Base-by-base conservation (phyloP, 176 grass and related monocot species). In the Oryza meridionalis region DNA sequence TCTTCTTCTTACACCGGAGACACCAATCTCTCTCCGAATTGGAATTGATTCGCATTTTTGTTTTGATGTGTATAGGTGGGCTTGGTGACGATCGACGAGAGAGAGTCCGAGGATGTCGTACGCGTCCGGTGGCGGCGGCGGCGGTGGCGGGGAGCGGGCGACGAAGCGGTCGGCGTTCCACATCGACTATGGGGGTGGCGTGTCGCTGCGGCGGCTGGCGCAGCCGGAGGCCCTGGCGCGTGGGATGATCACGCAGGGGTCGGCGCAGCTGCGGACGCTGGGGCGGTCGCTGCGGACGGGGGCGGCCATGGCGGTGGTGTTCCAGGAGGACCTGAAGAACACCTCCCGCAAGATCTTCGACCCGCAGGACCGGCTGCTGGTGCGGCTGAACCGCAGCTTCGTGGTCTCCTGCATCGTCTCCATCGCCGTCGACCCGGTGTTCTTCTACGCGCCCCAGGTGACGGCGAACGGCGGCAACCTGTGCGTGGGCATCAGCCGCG, bases 311-410 rank as follows among this genome's bases (percentile, higher is more conserved):
- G 96, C 96, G 40, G 96, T 87, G 1, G 87, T 98, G 81, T 98
- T 98, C 67, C 89, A 92, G 37, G 96, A 98, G 78, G 96, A 98
- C 84, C 92, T 93, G 2, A 93, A 95, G 83, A 88, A 87, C 78
- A 86, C 76, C 15, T 86, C 94, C 19, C 86, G 71, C 1, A 89
- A 87, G 62, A 97, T 97, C 85, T 91, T 97, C 49, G 92, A 97
- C 86, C 95, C 92, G 65, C 95, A 97, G 82, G 92, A 94, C 70
- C 88, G 50, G 66, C 16, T 93, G 62, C 87, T 98, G 26, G 73
- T 90, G 64, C 72, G 88, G 0, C 92, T 98, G 9, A 93, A 98
- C 77, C 89, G 87, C 67, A 72, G 91, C 5, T 94, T 98, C 46
- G 59, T 92, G 9, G 73, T 93, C 69, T 91, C 92, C 13, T 93